Evolutionary conservation across 352 stramenopile genomes (phyloP).

Genomic region (Globisporangium viniferum): DNA sequence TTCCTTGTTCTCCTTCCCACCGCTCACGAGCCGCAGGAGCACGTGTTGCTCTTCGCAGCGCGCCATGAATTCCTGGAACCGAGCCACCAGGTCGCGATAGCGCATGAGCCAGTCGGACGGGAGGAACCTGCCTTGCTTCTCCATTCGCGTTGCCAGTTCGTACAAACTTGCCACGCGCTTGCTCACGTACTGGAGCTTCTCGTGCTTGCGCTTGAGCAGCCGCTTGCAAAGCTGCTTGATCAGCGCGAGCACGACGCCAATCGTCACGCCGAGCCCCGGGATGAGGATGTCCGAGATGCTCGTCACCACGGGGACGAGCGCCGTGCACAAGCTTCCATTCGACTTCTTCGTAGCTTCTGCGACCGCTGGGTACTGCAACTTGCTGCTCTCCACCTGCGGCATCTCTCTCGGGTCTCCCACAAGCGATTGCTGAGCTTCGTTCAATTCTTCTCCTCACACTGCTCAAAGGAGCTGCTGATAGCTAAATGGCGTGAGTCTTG

Average conservation of each 20-base stretch:
- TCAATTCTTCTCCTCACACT: too few species aligned
- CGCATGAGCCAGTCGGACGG: slow-evolving; percentile 11
- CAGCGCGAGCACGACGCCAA: slow-evolving; percentile 8
- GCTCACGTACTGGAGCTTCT: slow-evolving; percentile 4
- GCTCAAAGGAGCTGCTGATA: not conserved
- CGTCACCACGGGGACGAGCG: not conserved
- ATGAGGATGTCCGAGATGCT: slow-evolving; percentile 17
- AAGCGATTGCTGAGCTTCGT: not conserved
- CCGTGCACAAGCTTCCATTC: not conserved
- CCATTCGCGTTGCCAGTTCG: slow-evolving; percentile 12
- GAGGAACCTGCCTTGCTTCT: slow-evolving; percentile 7
- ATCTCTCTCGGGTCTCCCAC: not conserved
- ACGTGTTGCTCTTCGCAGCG: slow-evolving; percentile 13
- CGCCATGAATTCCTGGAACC: slow-evolving; percentile 17
- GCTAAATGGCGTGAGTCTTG: not conserved
- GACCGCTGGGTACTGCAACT: not conserved
- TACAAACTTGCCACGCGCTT: slow-evolving; percentile 15
- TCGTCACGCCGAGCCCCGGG: slow-evolving; percentile 13
- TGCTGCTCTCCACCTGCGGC: not conserved
- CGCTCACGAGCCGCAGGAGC: slow-evolving; percentile 7
- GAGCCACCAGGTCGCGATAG: slow-evolving; percentile 13
- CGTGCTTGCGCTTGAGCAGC: slow-evolving; percentile 19
- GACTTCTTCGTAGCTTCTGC: not conserved
- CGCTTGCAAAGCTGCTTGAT: slow-evolving; percentile 19
- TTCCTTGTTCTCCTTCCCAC: slow-evolving; percentile 11